Conservation (phyloP, 495 filamentous ascomycete species). For the Filosporella fistucella region DNA sequence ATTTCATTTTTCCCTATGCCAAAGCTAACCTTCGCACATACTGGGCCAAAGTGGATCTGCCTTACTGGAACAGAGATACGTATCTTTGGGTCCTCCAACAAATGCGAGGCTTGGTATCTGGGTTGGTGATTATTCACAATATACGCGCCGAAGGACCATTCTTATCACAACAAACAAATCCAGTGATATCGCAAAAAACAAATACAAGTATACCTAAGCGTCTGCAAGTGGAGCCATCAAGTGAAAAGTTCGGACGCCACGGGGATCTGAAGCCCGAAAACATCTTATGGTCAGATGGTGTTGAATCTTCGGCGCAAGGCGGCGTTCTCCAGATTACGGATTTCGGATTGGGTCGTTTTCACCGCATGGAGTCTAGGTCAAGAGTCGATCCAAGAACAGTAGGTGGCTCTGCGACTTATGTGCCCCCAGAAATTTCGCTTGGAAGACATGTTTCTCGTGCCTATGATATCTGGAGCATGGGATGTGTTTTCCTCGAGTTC, state of each 20-base stretch:
- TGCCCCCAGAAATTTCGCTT: slow-evolving; percentile 34
- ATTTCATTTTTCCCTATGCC: slow-evolving; percentile 20
- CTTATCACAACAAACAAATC: too few relatives aligned
- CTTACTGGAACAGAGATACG: slow-evolving; percentile 7
- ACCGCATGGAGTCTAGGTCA: slow-evolving; percentile 13
- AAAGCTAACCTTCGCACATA: slow-evolving; percentile 13
- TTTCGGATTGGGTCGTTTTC: slow-evolving; percentile 19
- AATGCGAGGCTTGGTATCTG: slow-evolving; percentile 16
- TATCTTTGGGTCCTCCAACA: slow-evolving; percentile 14
- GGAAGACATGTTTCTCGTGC: slow-evolving; percentile 18
- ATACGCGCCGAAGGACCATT: slow-evolving; percentile 7
- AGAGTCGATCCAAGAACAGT: slow-evolving; percentile 9
- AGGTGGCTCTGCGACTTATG: slow-evolving; percentile 27
- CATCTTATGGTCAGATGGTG: slow-evolving; percentile 17
- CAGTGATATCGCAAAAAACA: too few relatives aligned
- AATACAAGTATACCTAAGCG: not conserved
- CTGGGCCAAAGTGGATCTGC: slow-evolving; percentile 6
- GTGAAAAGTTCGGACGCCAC: slow-evolving; percentile 17
- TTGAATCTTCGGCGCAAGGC: not conserved
- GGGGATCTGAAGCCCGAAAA: slow-evolving; percentile 28
- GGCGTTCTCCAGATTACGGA: slow-evolving; percentile 23
- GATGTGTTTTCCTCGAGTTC: slow-evolving; percentile 32
- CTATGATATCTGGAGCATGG: slow-evolving; percentile 37
- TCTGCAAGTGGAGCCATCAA: slow-evolving; percentile 1
- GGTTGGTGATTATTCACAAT: slow-evolving; percentile 12